Base-by-base conservation (phyloP, 225 moss, liverwort and hornwort genomes). In the Bryoerythrophyllum caledonicum region DNA sequence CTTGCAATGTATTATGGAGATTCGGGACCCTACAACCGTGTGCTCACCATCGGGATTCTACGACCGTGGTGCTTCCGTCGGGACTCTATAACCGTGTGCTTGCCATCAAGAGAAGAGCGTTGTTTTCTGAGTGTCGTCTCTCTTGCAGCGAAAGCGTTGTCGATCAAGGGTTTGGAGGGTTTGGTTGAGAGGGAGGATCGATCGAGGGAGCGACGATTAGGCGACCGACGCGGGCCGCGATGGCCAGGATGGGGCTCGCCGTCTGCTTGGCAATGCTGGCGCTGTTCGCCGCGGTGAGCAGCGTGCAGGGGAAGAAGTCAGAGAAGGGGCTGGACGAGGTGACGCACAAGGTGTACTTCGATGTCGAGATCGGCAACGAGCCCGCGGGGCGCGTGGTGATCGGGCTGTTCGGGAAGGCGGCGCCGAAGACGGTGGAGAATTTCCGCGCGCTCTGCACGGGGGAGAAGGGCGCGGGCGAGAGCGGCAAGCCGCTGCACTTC, bases 301-400 rank as follows among this genome's bases (percentile, higher is more conserved):
- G 74, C 71, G 84, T 81, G 28, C 77, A 81, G 20, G 84, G 72
- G 54, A 84, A 73, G 73, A 73, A 84, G 71, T 37, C 81, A 2
- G 84, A 84, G 84, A 78, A 84, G 71, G 84, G 81, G 21, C 76
- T 91, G 70, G 95, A 95, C 54, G 88, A 88, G 30, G 64, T 95
- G 12, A 95, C 95, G 2, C 87, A 88, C 78, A 88, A 83, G 72
- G 95, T 95, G 11, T 95, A 79, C 74, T 95, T 95, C 59, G 95
- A 95, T 25, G 15, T 95, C 2, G 93, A 95, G 70, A 95, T 95
- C 63, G 73, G 84, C 56, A 84, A 87, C 64, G 66, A 85, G 60
- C 74, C 80, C 1, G 90, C 81, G 0, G 91, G 95, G 3, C 85
- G 95, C 21, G 88, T 95, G 68, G 95, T 85, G 73, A 88, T 95